These are phyloP conservation scores for Podaxis sp. DNA, from an alignment of 768 basidiomycete genomes.

Conservation along the genomic window DNA sequence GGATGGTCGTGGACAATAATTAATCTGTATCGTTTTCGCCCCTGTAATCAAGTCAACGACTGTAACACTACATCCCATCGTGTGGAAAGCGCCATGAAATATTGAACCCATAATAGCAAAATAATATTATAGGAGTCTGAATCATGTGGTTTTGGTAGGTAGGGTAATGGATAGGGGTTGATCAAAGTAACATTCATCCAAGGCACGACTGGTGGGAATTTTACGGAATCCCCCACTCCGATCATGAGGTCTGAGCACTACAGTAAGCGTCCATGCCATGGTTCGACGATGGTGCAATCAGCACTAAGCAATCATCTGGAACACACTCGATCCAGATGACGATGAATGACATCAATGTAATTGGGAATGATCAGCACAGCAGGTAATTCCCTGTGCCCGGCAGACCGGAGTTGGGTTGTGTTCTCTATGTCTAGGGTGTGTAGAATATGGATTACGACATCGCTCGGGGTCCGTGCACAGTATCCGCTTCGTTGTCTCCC, in stretches of 20 bases:
- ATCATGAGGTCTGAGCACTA: no score
- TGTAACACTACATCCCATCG: neutral
- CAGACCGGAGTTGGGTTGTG: neutral
- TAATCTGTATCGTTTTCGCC: neutral
- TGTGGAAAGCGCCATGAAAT: no score
- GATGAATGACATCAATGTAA: neutral
- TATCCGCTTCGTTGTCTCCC: no score
- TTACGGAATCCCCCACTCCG: no score
- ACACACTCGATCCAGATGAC: neutral
- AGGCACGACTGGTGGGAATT: no score
- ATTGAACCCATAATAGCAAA: no score
- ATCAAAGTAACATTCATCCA: neutral
- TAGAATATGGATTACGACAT: neutral
- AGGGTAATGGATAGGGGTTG: neutral
- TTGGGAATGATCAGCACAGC: neutral
- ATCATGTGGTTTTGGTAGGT: neutral
- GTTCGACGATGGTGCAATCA: neutral
- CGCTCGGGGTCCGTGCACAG: neutral
- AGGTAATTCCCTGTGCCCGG: neutral
- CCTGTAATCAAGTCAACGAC: neutral
- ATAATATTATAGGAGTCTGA: neutral
- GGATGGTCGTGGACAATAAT: neutral
- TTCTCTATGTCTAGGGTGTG: neutral
- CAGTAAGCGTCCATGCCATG: neutral
- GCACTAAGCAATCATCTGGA: no score